Evolutionary conservation across 257 asterid species (phyloP), one percentile per base, ranked within the genome.

Genomic region (Salvia splendens): DNA sequence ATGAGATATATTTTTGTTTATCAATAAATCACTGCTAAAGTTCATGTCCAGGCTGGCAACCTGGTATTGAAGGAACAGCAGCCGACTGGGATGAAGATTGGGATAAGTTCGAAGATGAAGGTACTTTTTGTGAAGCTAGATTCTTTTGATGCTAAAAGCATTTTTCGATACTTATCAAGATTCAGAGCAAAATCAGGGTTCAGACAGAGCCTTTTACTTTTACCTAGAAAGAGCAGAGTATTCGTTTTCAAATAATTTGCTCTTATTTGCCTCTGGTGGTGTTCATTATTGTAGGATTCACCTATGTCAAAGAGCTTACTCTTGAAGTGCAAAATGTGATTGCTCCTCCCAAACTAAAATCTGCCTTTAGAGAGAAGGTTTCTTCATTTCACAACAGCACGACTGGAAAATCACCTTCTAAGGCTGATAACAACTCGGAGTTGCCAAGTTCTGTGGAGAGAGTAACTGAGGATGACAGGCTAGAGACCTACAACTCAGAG

Each of bases 71-170:
- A 87, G 93, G 77, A 72, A 80, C 87, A 71, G 91, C 96, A 58
- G 98, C 98, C 79, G 99, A 94, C 75, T 94, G 98, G 99, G 93
- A 94, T 74, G 98, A 87, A 79, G 84, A 66, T 57, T 91, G 99
- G 99, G 99, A 91, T 78, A 84, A 83, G 83, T 87, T 94, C 71
- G 98, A 88, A 72, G 94, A 88, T 73, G 96, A 89, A 87, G 99
- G 99, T 94, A 85, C 70, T 55, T 40, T 28, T 68, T 12, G 46
- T 41, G 6, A 54, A 51, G 12, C 30, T 56, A 35, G 28, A 15
- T 48, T 36, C 49, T 28, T 8, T 64, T 56, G 48, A 17, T 54
- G 40, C 46, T 45, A 47, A 12, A 53, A 43, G 0, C 59, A 16
- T 47, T 49, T 67, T 30, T 64, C 7, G 33, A 36, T 36, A 38